A percentile compares a stretch with the other conserved stretches of the same genome.
These are phyloP conservation scores for Aspergillus sparsus DNA, from an alignment of 495 filamentous ascomycete genomes.

Conservation along the genomic window DNA sequence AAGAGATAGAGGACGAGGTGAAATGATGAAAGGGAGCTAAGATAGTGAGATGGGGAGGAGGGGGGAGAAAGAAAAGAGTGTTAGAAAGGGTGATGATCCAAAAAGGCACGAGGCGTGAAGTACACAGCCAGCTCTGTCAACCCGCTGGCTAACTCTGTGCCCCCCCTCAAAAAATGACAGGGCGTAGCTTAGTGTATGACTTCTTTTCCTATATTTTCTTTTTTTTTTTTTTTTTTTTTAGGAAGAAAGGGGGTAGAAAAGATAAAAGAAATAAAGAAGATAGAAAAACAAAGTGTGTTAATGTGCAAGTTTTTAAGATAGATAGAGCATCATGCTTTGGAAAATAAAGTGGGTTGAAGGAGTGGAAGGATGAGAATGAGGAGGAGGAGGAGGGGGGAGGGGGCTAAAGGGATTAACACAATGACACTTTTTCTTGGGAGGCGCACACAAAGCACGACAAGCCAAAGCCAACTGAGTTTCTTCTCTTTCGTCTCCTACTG, in stretches of 20 bases:
- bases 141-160: too few relatives aligned
- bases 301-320: too few relatives aligned
- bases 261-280: conserved; percentile 5
- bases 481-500: neutral
- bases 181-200: too few relatives aligned
- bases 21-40: neutral
- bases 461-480: neutral
- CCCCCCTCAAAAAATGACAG: too few relatives aligned
- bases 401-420: conserved; percentile 1
- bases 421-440: neutral
- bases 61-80: conserved; percentile 18
- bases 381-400: neutral
- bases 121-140: conserved; percentile 6
- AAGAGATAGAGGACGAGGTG: neutral
- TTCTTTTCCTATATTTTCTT: too few relatives aligned
- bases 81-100: conserved; percentile 19
- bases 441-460: conserved; percentile 10
- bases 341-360: neutral
- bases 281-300: neutral
- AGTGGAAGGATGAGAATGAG: too few relatives aligned
- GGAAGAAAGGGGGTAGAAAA: too few relatives aligned
- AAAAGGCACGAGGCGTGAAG: conserved; percentile 15
- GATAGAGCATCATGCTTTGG: neutral
- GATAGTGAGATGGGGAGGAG: conserved; percentile 2
- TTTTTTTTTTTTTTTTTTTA: too few relatives aligned